Conservation (phyloP, 2,329 filamentous ascomycete species). For the Parascedosporium putredinis region DNA sequence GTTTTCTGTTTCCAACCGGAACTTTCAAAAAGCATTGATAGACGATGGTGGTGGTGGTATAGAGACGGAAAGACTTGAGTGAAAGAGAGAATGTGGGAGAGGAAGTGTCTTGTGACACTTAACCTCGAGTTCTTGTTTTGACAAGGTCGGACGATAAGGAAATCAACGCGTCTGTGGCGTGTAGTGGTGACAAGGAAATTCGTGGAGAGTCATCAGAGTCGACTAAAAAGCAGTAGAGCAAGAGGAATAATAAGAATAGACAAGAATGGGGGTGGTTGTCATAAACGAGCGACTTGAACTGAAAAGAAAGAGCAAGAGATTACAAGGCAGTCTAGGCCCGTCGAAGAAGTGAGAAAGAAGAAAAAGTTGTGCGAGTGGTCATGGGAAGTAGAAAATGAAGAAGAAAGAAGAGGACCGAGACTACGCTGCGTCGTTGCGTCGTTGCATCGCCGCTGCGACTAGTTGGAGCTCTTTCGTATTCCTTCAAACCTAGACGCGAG, state of each 20-base stretch:
- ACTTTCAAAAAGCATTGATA: too few relatives aligned
- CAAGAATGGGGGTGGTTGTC: too few relatives aligned
- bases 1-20: too few relatives aligned
- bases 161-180: too few relatives aligned
- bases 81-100: neutral
- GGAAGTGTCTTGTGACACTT: neutral
- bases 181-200: neutral
- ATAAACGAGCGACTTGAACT: slow-evolving; percentile 2
- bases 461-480: too few relatives aligned
- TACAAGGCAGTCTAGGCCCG: neutral
- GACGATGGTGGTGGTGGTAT: neutral
- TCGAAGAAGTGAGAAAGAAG: neutral
- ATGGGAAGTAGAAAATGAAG: too few relatives aligned
- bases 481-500: slow-evolving; percentile 22
- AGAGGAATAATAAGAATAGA: neutral
- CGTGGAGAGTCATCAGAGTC: neutral
- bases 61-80: neutral
- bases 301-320: neutral
- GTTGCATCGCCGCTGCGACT: too few relatives aligned
- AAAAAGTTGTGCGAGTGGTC: too few relatives aligned
- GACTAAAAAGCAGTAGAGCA: neutral
- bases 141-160: neutral
- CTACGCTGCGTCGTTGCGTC: too few relatives aligned
- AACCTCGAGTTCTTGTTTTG: neutral
- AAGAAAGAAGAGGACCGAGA: too few relatives aligned